These are phyloP conservation scores for Phytophthora citricola DNA, from an alignment of 352 stramenopile species.

Conservation along the genomic window DNA sequence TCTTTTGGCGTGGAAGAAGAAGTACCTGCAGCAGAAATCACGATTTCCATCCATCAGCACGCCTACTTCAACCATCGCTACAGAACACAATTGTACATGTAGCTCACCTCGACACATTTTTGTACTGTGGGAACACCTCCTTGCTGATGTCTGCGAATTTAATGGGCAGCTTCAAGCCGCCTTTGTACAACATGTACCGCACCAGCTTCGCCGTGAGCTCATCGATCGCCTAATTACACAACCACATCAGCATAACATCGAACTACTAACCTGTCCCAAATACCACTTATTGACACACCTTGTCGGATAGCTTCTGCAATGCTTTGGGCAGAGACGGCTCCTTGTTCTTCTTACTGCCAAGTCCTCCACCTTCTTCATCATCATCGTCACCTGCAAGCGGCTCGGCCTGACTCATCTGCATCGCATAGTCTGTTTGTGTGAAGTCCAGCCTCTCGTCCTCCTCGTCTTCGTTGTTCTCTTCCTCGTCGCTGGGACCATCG, in stretches of 20 bases:
- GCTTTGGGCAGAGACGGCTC: conserved; percentile 42
- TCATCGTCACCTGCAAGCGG: conserved; percentile 27
- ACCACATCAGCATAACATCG: background rate
- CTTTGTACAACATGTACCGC: conserved; percentile 89
- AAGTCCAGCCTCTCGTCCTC: conserved; percentile 74
- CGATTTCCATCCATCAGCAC: background rate
- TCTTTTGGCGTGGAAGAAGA: conserved; percentile 82
- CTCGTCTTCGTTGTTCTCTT: conserved; percentile 47
- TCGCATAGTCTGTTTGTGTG: conserved; percentile 78
- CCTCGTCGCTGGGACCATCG: conserved; percentile 24
- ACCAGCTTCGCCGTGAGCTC: conserved; percentile 80
- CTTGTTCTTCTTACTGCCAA: conserved; percentile 41
- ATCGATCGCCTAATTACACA: conserved; percentile 55
- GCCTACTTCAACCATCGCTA: background rate
- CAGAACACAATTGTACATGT: background rate
- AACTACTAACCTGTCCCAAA: background rate
- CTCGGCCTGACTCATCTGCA: conserved; percentile 57
- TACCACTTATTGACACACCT: conserved; percentile 32
- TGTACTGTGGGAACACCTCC: conserved; percentile 82
- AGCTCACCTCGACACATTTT: conserved; percentile 72
- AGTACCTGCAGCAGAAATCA: conserved; percentile 52
- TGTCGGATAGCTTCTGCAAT: conserved; percentile 58
- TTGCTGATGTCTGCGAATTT: conserved; percentile 87
- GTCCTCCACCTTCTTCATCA: conserved; percentile 32
- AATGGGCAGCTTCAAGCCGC: conserved; percentile 75